Evolutionary conservation across 768 basidiomycete genomes (phyloP).

Genomic region (Panellus pusillus): DNA sequence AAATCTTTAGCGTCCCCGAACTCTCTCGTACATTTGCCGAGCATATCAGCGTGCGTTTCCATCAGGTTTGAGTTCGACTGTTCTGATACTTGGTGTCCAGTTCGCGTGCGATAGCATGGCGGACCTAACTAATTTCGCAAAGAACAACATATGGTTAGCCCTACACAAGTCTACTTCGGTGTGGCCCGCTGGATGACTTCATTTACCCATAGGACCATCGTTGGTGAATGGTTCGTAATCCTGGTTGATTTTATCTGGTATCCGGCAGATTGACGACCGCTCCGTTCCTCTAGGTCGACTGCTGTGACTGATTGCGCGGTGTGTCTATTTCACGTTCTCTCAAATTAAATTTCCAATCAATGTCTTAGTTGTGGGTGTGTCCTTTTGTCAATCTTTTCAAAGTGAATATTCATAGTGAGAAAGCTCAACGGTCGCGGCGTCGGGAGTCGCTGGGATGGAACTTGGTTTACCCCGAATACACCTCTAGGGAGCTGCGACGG

Average conservation of each 20-base stretch:
- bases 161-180: no score
- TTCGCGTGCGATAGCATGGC: constrained; percentile 56
- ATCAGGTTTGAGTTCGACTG: neutral
- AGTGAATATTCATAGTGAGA: no score
- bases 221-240: constrained; percentile 63
- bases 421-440: constrained; percentile 75
- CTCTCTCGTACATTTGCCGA: constrained; percentile 53
- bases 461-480: constrained; percentile 41
- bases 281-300: constrained; percentile 36
- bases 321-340: constrained; percentile 32
- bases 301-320: constrained; percentile 72
- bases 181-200: no score
- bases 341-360: no score
- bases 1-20: constrained; percentile 64
- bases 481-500: constrained; percentile 59
- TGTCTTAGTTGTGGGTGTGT: no score
- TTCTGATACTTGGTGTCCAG: constrained; percentile 25
- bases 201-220: constrained; percentile 44
- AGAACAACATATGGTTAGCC: constrained; percentile 50
- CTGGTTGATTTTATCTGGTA: no score
- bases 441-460: constrained; percentile 71
- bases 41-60: constrained; percentile 51
- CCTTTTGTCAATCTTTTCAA: no score
- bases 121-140: constrained; percentile 45
- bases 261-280: no score